These are phyloP conservation scores for Apiospora rasikravindrae DNA, from an alignment of 2,329 filamentous ascomycete species.

Conservation along the genomic window DNA sequence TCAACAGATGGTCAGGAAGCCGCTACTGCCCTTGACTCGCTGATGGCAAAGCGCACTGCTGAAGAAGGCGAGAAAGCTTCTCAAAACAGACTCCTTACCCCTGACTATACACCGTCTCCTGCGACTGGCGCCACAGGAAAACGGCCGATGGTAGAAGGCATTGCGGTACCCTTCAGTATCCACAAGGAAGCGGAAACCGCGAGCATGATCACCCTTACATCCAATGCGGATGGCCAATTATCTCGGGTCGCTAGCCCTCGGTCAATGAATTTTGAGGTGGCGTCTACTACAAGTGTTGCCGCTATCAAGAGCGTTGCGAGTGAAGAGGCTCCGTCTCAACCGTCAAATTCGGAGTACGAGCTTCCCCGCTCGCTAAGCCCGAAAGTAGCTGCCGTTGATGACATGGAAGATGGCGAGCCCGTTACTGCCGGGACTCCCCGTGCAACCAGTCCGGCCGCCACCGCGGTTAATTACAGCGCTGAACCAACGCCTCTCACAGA, in stretches of 20 bases:
- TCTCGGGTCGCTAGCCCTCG: constrained; percentile 39
- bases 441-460: constrained; percentile 22
- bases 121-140: constrained; percentile 62
- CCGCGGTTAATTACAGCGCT: constrained; percentile 23
- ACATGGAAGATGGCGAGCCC: constrained; percentile 25
- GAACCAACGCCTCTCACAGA: constrained; percentile 24
- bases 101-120: constrained; percentile 45
- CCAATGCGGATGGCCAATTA: constrained; percentile 40
- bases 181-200: constrained; percentile 67
- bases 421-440: constrained; percentile 25
- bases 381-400: constrained; percentile 26
- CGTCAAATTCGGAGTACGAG: constrained; percentile 23
- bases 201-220: constrained; percentile 72
- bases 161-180: constrained; percentile 76
- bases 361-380: constrained; percentile 17
- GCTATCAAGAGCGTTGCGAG: constrained; percentile 24
- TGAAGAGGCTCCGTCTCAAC: constrained; percentile 15
- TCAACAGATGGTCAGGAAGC: constrained; percentile 38
- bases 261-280: constrained; percentile 39
- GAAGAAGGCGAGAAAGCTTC: constrained; percentile 31
- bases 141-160: constrained; percentile 69
- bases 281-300: neutral
- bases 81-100: constrained; percentile 50
- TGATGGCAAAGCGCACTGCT: constrained; percentile 49
- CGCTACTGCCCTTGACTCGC: constrained; percentile 48